Conservation (phyloP, 2,329 filamentous ascomycete species). For the Fusarium euwallaceae region DNA sequence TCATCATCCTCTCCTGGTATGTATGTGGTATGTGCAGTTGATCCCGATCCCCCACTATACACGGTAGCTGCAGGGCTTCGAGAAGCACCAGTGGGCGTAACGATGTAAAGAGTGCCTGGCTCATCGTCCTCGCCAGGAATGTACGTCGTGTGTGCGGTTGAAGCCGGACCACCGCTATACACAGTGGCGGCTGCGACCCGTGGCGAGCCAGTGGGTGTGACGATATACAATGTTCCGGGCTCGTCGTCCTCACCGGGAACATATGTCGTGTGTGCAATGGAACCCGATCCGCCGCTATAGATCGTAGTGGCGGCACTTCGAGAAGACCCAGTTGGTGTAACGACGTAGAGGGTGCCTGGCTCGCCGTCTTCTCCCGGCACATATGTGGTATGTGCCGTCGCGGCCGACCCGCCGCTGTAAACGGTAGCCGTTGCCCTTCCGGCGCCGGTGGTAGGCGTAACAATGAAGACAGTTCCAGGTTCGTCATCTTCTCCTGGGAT, state of each 20-base stretch:
- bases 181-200: not conserved
- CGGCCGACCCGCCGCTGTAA: not conserved
- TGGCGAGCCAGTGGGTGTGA: conserved; percentile 10
- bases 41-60: not conserved
- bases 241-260: not conserved
- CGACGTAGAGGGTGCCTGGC: conserved; percentile 6
- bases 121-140: not conserved
- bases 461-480: not conserved
- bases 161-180: not conserved
- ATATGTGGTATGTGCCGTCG: not conserved
- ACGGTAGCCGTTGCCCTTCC: not conserved
- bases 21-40: not conserved
- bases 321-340: conserved; percentile 14
- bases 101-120: conserved; percentile 8
- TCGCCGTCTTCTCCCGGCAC: not conserved
- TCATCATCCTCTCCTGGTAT: not conserved
- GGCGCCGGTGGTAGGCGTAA: not conserved
- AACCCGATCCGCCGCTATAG: not conserved
- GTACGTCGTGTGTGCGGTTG: not conserved
- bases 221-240: conserved; percentile 1
- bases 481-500: not conserved
- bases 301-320: not conserved
- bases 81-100: conserved; percentile 4
- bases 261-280: not conserved
- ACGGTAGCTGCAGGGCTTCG: conserved; percentile 1